Evolutionary conservation across 306 rosid genomes (phyloP).

Genomic region (Benincasa hispida): DNA sequence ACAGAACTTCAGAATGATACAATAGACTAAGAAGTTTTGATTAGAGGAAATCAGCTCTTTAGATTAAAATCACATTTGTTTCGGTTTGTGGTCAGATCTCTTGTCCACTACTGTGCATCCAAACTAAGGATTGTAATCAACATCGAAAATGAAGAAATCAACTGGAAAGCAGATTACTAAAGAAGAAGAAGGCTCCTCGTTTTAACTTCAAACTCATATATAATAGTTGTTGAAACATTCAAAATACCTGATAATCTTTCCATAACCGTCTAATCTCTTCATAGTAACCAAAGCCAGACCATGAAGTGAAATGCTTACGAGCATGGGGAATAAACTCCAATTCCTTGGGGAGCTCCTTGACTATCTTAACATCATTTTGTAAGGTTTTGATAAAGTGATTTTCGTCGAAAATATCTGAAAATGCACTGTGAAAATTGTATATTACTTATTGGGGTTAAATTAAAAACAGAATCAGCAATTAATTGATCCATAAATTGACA

Average conservation of each 20-base stretch:
- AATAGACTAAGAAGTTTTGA: background rate
- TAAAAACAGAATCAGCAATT: background rate
- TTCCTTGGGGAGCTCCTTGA: conserved; percentile 58
- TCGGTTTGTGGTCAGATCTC: background rate
- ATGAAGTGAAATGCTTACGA: conserved; percentile 83
- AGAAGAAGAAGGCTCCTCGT: background rate
- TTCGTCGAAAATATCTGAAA: conserved; percentile 85
- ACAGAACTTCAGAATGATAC: background rate
- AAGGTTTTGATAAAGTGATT: conserved; percentile 65
- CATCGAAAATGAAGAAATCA: background rate
- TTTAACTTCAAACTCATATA: background rate
- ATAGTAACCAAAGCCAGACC: conserved; percentile 69
- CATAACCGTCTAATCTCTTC: conserved; percentile 62
- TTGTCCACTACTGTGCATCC: background rate
- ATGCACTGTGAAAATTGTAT: conserved; percentile 36
- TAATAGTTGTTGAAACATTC: conserved; percentile 6
- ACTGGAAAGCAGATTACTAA: background rate
- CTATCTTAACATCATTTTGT: conserved; percentile 49
- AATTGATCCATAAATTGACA: conserved; percentile 9
- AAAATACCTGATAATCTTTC: conserved; percentile 68
- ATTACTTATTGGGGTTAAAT: conserved; percentile 8
- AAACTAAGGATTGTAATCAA: background rate
- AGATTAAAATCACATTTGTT: background rate
- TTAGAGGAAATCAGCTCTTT: background rate
- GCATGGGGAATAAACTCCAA: conserved; percentile 62